Percentiles rank a stretch among this genome's conserved stretches.
These are phyloP conservation scores for Colletotrichum lini DNA, from an alignment of 2,329 filamentous ascomycete species.

Conservation along the genomic window DNA sequence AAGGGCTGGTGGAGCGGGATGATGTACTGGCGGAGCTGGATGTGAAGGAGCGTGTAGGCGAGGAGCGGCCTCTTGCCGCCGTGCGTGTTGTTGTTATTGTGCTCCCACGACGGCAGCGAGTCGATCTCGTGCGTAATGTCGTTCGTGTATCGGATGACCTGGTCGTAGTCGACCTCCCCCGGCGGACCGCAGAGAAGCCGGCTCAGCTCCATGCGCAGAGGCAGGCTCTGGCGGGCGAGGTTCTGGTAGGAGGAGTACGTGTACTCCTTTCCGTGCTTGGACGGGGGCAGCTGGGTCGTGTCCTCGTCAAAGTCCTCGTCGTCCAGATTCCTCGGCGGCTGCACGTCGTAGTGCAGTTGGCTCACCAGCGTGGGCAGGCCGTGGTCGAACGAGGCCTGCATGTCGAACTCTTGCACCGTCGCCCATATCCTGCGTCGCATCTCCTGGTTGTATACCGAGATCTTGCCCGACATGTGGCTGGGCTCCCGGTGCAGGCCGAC, in stretches of 20 bases:
- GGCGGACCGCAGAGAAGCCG: constrained; percentile 68
- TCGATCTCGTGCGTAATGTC: constrained; percentile 74
- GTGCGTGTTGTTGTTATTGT: constrained; percentile 51
- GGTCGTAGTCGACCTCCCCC: constrained; percentile 72
- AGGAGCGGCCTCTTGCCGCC: constrained; percentile 69
- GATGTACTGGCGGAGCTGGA: constrained; percentile 74
- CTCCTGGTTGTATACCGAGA: constrained; percentile 73
- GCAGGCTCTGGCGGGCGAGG: constrained; percentile 69
- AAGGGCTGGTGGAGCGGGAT: constrained; percentile 74
- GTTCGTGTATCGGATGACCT: constrained; percentile 73
- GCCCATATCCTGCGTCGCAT: constrained; percentile 74
- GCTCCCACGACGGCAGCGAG: constrained; percentile 70
- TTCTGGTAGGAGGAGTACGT: constrained; percentile 73
- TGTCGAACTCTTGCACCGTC: constrained; percentile 73
- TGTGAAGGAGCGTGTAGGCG: constrained; percentile 72
- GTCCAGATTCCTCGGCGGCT: constrained; percentile 70
- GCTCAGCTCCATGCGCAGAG: constrained; percentile 70
- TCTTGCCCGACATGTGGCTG: constrained; percentile 67
- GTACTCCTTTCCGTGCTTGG: constrained; percentile 67
- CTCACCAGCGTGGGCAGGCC: constrained; percentile 71
- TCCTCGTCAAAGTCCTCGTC: constrained; percentile 71
- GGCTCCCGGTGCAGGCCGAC: constrained; percentile 73
- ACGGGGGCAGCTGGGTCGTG: constrained; percentile 64
- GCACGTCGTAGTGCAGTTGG: constrained; percentile 69
- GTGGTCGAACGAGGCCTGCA: constrained; percentile 74